These are phyloP conservation scores for Aureobasidium sp. DNA, from an alignment of 2,329 filamentous ascomycete species.

Conservation along the genomic window DNA sequence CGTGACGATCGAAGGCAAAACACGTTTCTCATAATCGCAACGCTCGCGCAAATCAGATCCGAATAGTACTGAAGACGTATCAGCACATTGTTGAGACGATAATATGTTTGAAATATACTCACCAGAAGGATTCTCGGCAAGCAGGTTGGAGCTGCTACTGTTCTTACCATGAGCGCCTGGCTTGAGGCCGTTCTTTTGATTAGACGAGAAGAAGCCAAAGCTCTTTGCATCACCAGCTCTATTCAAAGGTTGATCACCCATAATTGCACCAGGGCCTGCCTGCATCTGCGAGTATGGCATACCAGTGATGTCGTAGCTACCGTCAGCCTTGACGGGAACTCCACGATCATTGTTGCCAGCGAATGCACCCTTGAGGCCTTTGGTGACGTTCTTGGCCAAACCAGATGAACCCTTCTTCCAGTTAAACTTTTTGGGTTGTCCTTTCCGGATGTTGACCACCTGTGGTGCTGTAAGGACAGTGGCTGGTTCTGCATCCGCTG, in stretches of 20 bases:
- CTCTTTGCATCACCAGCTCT: slow-evolving; percentile 14
- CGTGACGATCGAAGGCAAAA: slow-evolving; percentile 83
- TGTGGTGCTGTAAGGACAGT: slow-evolving; percentile 67
- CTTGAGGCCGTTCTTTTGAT: slow-evolving; percentile 27
- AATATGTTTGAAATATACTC: slow-evolving; percentile 7
- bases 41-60: slow-evolving; percentile 82
- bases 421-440: slow-evolving; percentile 92
- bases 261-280: slow-evolving; percentile 19
- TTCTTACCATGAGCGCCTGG: slow-evolving; percentile 29
- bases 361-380: slow-evolving; percentile 89
- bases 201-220: slow-evolving; percentile 26
- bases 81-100: neutral
- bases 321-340: slow-evolving; percentile 16
- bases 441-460: slow-evolving; percentile 89
- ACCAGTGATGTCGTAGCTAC: slow-evolving; percentile 23
- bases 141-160: slow-evolving; percentile 35
- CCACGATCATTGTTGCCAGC: slow-evolving; percentile 34
- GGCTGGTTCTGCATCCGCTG: slow-evolving; percentile 56
- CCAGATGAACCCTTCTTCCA: slow-evolving; percentile 97
- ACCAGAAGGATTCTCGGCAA: slow-evolving; percentile 26
- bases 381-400: slow-evolving; percentile 86
- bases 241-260: slow-evolving; percentile 8
- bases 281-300: slow-evolving; percentile 22
- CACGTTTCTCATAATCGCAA: slow-evolving; percentile 77
- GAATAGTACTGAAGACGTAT: slow-evolving; percentile 51